Base-by-base conservation (phyloP, 495 filamentous ascomycete species). In the Clavariopsis aquatica region DNA sequence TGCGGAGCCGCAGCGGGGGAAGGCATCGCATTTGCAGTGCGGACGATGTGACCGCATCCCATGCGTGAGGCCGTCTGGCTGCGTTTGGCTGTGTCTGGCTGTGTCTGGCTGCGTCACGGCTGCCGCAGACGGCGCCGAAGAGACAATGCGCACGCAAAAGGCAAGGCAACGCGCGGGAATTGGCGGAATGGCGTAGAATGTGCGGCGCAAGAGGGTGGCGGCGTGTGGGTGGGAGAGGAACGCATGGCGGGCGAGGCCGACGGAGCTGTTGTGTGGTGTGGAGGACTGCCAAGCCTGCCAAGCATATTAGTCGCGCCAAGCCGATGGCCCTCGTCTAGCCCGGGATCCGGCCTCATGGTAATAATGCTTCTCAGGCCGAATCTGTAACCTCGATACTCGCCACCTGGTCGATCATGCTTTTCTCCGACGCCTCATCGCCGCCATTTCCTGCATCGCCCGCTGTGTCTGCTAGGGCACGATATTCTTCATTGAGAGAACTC, bases 201-300 rank as follows among this genome's bases (percentile, higher is more conserved):
- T 20, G 41, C 38, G 49, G 34, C 49, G 60, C 34, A 28, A 27
- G 36, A 46, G 15, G 15, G 47, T 15, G n/a, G 31, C 17, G n/a
- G n/a, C n/a, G n/a, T n/a, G n/a, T n/a, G n/a, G n/a, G n/a, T n/a
- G n/a, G n/a, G n/a, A 46, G n/a, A 45, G 55, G 55, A 51, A 22
- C 13, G 24, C 31, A 27, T 23, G 20, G 13, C 15, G 31, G 27
- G 46, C 34, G 28, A 43, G 38, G n/a, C 7, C 38, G 28, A 43
- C 45, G 23, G 17, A 45, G 29, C 55, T 53, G 58, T 65, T 54
- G 62, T 65, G 62, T 65, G 62, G 62, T 65, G 62, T 65, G 59
- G 62, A 65, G 54, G 34, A 47, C 59, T 53, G 60, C 51, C 60
- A 34, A 45, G 60, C 31, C 2, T 10, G 15, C 36, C 23, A 22